Evolutionary conservation across 2,329 filamentous ascomycete species (phyloP).

Genomic region (Neodidymelliopsis sp.): DNA sequence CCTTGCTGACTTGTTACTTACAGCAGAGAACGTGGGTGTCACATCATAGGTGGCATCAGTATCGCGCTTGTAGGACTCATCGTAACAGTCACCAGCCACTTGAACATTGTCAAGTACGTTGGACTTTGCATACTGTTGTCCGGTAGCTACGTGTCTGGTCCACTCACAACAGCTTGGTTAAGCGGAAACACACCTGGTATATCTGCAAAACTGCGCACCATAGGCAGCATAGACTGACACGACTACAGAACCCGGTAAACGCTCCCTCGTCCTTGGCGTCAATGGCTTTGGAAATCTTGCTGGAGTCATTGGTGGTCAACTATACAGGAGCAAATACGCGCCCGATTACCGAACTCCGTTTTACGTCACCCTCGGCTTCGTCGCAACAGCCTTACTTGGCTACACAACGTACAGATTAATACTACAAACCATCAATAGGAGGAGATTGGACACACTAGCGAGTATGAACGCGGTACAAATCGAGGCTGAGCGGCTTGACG

Average conservation of each 20-base stretch:
- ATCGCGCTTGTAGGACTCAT: conserved; percentile 44
- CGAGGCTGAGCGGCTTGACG: not conserved
- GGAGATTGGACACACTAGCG: not conserved
- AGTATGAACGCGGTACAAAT: not conserved
- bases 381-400: conserved; percentile 27
- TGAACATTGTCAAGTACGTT: conserved; percentile 20
- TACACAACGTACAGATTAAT: conserved; percentile 31
- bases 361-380: conserved; percentile 33
- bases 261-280: not conserved
- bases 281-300: conserved; percentile 27
- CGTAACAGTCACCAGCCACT: not conserved
- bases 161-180: conserved; percentile 35
- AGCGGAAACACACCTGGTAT: conserved; percentile 31
- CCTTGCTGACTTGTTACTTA: too few relatives aligned
- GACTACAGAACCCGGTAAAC: not conserved
- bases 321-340: conserved; percentile 28
- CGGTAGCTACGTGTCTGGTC: conserved; percentile 33
- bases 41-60: conserved; percentile 55
- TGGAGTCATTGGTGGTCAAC: conserved; percentile 31
- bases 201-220: not conserved
- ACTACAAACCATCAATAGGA: conserved; percentile 23
- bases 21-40: conserved; percentile 35
- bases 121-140: conserved; percentile 33
- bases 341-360: conserved; percentile 22
- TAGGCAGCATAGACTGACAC: not conserved